Base-by-base conservation (phyloP, 164 flowering plant species). In the Houttuynia cordata region DNA sequence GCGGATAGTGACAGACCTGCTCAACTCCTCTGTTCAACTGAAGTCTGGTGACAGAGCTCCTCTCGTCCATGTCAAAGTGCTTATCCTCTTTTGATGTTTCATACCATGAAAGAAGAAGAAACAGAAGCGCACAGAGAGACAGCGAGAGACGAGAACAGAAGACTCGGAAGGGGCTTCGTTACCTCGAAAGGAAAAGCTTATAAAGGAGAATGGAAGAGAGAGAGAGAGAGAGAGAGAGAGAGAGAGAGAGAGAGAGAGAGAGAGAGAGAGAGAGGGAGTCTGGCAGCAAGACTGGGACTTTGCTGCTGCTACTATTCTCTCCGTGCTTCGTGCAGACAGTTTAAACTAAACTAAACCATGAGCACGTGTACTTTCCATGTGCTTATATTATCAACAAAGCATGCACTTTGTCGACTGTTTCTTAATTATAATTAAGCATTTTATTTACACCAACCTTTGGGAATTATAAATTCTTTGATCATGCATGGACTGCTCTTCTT, bases 11-110 rank as follows among this genome's bases (percentile, higher is more conserved):
- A 58, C 62, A 42, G 41, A 81, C 86, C 83, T 81, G 83, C 62
- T 78, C 80, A 24, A 73, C 70, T 53, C 62, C 67, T 68, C 81
- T 74, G 73, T 74, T 79, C 53, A 60, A 64, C 42, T 64, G 70
- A 39, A 57, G 37, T 24, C 70, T 47, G 7, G 73, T 15, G n/a
- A 67, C 50, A 22, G 67, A 71, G 42, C 73, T 61, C 78, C 79
- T 52, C 60, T 75, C 82, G 76, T 78, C 59, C 56, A 24, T 47
- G 40, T 57, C 10, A 4, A 13, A 40, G n/a, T 10, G 57, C 24
- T 24, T 23, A 14, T 34, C 22, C n/a, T 19, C 40, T 57, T 18
- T 12, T 37, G 59, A 19, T 57, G 55, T 68, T 60, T 63, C 30
- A 14, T 20, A 60, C 53, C 65, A 56, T 24, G 13, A n/a, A 21